Base-by-base conservation (phyloP, 2,329 filamentous ascomycete genomes). In the Orbilia quercus region DNA sequence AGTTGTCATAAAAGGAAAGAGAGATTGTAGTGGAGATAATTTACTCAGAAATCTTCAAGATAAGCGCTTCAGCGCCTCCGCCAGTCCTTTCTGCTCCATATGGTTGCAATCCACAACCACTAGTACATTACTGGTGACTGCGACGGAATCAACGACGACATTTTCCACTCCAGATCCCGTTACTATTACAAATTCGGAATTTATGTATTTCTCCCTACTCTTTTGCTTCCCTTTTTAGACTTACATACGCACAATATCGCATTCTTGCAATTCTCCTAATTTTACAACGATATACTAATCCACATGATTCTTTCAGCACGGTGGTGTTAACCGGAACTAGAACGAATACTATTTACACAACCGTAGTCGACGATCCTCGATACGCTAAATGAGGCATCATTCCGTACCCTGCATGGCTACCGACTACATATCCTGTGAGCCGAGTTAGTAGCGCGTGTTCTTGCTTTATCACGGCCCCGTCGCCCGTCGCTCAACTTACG, bases 401-500 rank as follows among this genome's bases (percentile, higher is more conserved):
- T 7, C 4, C 18, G 7, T 69, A 60, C 20, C 64, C 64, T 3
- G 28, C n/a, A 0, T 69, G 54, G 54, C 50, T 69, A 23, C 18
- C 36, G 54, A 25, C 45, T 1, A 53, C 54, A 14, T 60, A 45
- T 31, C 47, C 64, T 18, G 47, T 55, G 5, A 69, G 47, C 42
- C 42, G 54, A n/a, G 64, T 69, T 34, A 69, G 54, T 34, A 54
- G 45, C 9, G 64, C 64, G 7, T 69, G 64, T 20, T 53, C 34
- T 16, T 63, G 47, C 12, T 53, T 63, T 5, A 44, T 63, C 14
- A 14, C 47, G 2, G 28, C 34, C 4, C 22, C 58, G 22, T 18
- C 31, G 2, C 22, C 34, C 4, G 9, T 22, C 31, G 23, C 44
- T 12, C 36, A 20, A 1, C 9, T 44, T 7, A 53, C 45, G 9